Evolutionary conservation across 2,329 filamentous ascomycete genomes (phyloP).

Genomic region (Penicillium sp.): DNA sequence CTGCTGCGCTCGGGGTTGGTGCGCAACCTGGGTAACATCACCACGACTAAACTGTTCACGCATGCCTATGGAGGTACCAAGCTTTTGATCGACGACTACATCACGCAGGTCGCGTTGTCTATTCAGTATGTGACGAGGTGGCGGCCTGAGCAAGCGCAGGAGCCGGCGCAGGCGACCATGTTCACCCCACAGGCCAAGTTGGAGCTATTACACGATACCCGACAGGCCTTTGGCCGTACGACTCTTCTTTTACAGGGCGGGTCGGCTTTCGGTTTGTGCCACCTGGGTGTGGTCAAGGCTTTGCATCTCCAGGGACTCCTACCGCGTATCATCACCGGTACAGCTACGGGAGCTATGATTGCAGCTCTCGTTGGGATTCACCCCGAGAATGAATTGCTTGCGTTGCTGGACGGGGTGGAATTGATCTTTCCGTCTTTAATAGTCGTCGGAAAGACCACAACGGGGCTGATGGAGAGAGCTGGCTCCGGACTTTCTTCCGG

Average conservation of each 20-base stretch:
- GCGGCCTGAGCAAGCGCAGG: conserved; percentile 52
- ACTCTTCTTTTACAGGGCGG: conserved; percentile 84
- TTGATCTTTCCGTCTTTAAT: conserved; percentile 76
- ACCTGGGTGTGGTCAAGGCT: conserved; percentile 84
- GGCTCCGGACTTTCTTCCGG: conserved; percentile 57
- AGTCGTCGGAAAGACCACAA: conserved; percentile 29
- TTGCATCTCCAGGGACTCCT: conserved; percentile 73
- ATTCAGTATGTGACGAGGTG: conserved; percentile 69
- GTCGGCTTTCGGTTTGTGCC: conserved; percentile 84
- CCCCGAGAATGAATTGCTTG: conserved; percentile 75
- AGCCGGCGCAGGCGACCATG: conserved; percentile 45
- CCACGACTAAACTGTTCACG: conserved; percentile 73
- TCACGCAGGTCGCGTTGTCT: conserved; percentile 74
- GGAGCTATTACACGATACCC: conserved; percentile 78
- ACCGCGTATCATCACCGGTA: conserved; percentile 86
- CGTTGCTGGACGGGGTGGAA: conserved; percentile 69
- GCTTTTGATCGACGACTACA: conserved; percentile 83
- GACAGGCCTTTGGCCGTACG: conserved; percentile 81
- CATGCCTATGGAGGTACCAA: conserved; percentile 84
- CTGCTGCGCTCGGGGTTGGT: conserved; percentile 70
- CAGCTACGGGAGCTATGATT: conserved; percentile 82
- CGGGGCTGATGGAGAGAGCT: conserved; percentile 25
- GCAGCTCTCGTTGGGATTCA: conserved; percentile 83
- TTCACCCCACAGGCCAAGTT: conserved; percentile 73
- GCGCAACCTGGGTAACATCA: conserved; percentile 88